Evolutionary conservation across 371 early-diverging fungal species (phyloP), one percentile per base, ranked within the genome.

Genomic region (Mortierella sp.): DNA sequence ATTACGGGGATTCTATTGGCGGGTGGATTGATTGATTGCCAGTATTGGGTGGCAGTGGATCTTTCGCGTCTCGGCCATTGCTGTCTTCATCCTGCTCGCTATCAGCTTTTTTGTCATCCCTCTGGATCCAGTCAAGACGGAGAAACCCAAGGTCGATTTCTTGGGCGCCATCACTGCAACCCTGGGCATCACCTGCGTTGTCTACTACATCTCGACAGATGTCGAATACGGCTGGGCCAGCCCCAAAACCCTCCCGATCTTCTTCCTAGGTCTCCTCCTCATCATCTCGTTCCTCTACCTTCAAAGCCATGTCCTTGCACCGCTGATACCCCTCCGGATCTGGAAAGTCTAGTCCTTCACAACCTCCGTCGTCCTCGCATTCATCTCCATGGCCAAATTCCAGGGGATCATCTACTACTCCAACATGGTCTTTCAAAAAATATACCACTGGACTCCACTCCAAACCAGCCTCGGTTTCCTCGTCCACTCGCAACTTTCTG

Each of bases 361-460:
- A 22, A 63, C 72, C 48, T 72, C 77, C 7, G 65, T 82, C 40
- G 43, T 72, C 5, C 34, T 71, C 4, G 75, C 75, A 1, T 77
- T 82, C 31, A 16, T 82, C 24, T 44, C 44, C 22, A 71, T 72
- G 66, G 82, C 65, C n/a, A 69, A 55, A 64, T 66, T 79, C 50
- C 77, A 77, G 11, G 79, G 79, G 13, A 41, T 79, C 13, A 76
- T 84, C 50, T 85, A 70, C 55, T 79, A 73, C n/a, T 55, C 45
- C 34, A 76, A 64, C 55, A 67, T 85, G 73, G n/a, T 74, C 69
- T 79, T 77, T n/a, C 79, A 85, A 40, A 45, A 79, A 29, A 77
- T 85, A 10, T 79, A 73, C n/a, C 71, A 70, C 19, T 85, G 77
- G 80, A n/a, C 16, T 7, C n/a, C 85, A 3, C 45, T 85, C 40